Percentiles rank a stretch among this genome's conserved stretches.
phyloP scores from a whole-genome alignment of 164 flowering plant genomes.

The Magnolia sinica region DNA sequence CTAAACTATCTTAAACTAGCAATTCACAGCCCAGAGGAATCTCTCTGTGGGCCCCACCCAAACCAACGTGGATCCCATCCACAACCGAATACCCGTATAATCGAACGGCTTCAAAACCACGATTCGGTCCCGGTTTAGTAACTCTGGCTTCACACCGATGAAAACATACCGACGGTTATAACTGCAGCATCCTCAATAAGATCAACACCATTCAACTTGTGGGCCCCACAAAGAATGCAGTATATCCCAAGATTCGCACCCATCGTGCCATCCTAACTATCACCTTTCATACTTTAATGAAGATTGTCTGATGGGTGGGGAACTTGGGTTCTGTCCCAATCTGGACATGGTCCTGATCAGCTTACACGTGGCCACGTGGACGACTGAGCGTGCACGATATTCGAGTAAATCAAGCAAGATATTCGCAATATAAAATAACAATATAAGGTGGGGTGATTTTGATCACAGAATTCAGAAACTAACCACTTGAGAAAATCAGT shows the following conservation, averaged over 20 bases:
- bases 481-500: conserved; percentile 2
- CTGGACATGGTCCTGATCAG: neutral
- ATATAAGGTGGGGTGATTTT: neutral
- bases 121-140: neutral
- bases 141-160: neutral
- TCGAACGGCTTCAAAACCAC: neutral
- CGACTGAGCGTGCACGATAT: neutral
- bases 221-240: neutral
- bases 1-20: neutral
- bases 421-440: neutral
- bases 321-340: neutral
- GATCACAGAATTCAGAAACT: neutral
- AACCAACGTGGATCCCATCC: neutral
- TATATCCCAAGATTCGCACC: neutral
- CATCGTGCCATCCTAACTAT: neutral
- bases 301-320: neutral
- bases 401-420: neutral
- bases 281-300: neutral
- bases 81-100: neutral
- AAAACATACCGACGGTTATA: neutral
- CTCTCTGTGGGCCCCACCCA: neutral
- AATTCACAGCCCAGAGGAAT: neutral
- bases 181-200: neutral
- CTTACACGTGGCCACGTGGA: neutral
- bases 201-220: neutral